Evolutionary conservation across 1,139 yeast genomes (phyloP).

Genomic region (Diutina neorugosa): DNA sequence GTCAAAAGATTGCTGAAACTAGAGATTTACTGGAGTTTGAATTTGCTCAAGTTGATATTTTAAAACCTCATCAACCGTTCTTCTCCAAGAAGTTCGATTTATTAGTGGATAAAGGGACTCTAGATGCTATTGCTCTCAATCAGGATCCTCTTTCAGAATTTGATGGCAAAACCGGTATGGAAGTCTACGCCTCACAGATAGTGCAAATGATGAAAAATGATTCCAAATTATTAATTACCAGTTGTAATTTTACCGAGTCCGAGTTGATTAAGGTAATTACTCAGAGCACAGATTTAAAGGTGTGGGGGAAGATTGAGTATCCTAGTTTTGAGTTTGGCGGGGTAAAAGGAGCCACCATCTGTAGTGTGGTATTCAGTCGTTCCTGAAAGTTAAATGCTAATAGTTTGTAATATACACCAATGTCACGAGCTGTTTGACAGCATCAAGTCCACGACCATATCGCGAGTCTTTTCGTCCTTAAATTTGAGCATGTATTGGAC

Average conservation of each 20-base stretch:
- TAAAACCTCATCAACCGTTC: conserved; percentile 8
- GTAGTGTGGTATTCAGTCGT: conserved; percentile 61
- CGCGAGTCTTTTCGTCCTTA: conserved; percentile 48
- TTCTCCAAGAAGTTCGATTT: conserved; percentile 43
- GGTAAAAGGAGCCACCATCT: conserved; percentile 71
- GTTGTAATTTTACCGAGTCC: conserved; percentile 85
- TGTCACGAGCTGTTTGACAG: conserved; percentile 9
- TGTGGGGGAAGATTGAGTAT: conserved; percentile 56
- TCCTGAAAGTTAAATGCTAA: background rate
- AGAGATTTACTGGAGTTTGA: conserved; percentile 19
- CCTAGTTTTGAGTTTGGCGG: conserved; percentile 89
- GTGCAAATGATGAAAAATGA: conserved; percentile 38
- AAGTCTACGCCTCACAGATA: conserved; percentile 55
- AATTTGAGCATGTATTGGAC: conserved; percentile 75
- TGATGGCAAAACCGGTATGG: conserved; percentile 39
- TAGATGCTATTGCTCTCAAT: conserved; percentile 91
- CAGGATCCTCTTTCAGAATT: conserved; percentile 33
- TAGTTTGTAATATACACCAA: background rate
- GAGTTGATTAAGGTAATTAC: conserved; percentile 54
- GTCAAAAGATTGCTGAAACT: conserved; percentile 39
- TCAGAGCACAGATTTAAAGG: conserved; percentile 25
- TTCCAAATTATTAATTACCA: conserved; percentile 66
- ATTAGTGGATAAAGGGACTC: conserved; percentile 84
- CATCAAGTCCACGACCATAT: conserved; percentile 43
- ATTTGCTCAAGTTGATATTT: conserved; percentile 37